Percentiles rank a stretch among this genome's conserved stretches.
Conservation (phyloP, 2,329 filamentous ascomycete species). For the Hymenoscyphus fructigenus region DNA sequence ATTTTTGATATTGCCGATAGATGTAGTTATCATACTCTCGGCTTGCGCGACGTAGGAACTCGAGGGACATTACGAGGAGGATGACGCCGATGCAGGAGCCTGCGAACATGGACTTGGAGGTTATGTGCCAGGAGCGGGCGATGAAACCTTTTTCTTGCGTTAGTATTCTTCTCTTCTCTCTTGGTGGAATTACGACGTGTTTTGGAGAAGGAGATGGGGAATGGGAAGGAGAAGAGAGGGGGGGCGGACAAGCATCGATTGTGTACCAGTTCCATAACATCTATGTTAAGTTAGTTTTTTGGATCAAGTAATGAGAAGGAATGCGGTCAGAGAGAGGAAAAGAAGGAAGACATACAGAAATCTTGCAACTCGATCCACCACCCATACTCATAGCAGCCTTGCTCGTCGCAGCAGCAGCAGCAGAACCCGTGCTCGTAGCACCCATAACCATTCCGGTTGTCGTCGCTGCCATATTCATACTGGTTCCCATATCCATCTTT, state of each 20-base stretch:
- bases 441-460: slow-evolving; percentile 12
- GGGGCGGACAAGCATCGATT: slow-evolving; percentile 57
- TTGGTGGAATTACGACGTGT: neutral
- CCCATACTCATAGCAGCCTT: slow-evolving; percentile 17
- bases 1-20: slow-evolving; percentile 43
- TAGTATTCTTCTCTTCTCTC: neutral
- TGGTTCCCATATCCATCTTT: slow-evolving; percentile 28
- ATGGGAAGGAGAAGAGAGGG: neutral
- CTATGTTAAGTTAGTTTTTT: slow-evolving; percentile 41
- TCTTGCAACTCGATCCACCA: slow-evolving; percentile 9
- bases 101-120: slow-evolving; percentile 68
- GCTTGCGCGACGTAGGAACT: slow-evolving; percentile 66
- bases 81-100: slow-evolving; percentile 78
- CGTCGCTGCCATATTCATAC: slow-evolving; percentile 9
- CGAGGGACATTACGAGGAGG: slow-evolving; percentile 68
- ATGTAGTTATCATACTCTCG: slow-evolving; percentile 73
- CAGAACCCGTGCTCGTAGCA: slow-evolving; percentile 11
- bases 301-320: neutral
- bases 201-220: neutral
- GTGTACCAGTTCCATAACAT: slow-evolving; percentile 83
- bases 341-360: slow-evolving; percentile 10
- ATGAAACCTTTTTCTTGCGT: slow-evolving; percentile 54
- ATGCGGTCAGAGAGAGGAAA: neutral
- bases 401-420: slow-evolving; percentile 7
- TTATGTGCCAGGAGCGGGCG: slow-evolving; percentile 67